These are phyloP conservation scores for Daedaleopsis nitida DNA, from an alignment of 768 basidiomycete species.

Conservation along the genomic window DNA sequence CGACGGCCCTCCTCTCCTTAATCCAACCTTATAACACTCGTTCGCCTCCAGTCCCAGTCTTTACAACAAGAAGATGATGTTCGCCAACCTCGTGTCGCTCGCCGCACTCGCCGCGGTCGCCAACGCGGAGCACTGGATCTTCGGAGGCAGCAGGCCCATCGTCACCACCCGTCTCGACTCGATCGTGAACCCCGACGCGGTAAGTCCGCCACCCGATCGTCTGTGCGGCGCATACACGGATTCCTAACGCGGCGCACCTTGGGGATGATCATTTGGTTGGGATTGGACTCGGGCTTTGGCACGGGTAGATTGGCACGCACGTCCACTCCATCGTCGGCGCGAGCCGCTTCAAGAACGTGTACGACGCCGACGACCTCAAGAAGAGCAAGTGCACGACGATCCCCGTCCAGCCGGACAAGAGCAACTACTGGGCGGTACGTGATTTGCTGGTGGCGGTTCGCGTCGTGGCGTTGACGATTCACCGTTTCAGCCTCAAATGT, in stretches of 20 bases:
- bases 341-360: slow-evolving; percentile 14
- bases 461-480: not conserved
- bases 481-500: slow-evolving; percentile 19
- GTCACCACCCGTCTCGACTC: slow-evolving; percentile 17
- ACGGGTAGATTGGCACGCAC: slow-evolving; percentile 16
- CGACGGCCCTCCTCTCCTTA: slow-evolving; percentile 9
- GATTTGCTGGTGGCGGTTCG: not conserved
- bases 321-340: slow-evolving; percentile 21
- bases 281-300: too few species aligned
- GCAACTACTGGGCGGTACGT: slow-evolving; percentile 29
- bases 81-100: slow-evolving; percentile 17
- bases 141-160: slow-evolving; percentile 19
- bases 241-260: too few species aligned
- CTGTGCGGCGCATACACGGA: not conserved
- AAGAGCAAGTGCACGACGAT: slow-evolving; percentile 22
- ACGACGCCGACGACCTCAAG: slow-evolving; percentile 11
- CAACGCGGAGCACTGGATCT: slow-evolving; percentile 22
- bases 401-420: slow-evolving; percentile 26
- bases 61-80: slow-evolving; percentile 3
- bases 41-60: slow-evolving; percentile 1
- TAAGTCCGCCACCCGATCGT: not conserved
- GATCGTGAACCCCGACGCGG: slow-evolving; percentile 13
- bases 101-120: slow-evolving; percentile 13
- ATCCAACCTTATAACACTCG: slow-evolving; percentile 11
- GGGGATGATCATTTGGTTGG: too few species aligned